Conservation (phyloP, 305 asterid genomes). For the Rubia peregrina region DNA sequence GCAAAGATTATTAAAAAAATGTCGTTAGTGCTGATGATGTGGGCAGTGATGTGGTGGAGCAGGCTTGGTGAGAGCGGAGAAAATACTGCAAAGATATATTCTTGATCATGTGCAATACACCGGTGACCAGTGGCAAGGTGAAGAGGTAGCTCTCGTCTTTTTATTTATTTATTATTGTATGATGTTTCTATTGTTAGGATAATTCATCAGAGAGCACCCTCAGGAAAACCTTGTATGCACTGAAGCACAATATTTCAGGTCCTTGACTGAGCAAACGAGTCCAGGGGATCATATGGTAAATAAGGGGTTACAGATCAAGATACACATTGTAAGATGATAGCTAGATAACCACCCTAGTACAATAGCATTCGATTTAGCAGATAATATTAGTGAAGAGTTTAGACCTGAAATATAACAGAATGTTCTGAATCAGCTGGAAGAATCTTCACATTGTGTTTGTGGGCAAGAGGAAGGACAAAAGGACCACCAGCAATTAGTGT, state of each 20-base stretch:
- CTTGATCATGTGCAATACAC: no score
- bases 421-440: conserved; percentile 99
- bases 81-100: no score
- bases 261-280: conserved; percentile 10
- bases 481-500: conserved; percentile 97
- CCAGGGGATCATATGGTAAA: background rate
- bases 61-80: no score
- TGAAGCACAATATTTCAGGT: conserved; percentile 29
- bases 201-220: conserved; percentile 88
- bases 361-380: background rate
- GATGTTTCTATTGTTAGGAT: conserved; percentile 20
- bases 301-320: background rate
- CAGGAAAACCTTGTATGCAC: conserved; percentile 99
- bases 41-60: no score
- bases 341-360: background rate
- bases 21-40: no score
- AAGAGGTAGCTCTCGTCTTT: no score
- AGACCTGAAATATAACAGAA: conserved; percentile 96
- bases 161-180: no score
- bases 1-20: no score
- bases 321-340: background rate
- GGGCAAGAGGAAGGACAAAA: conserved; percentile 95
- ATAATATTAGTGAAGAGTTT: background rate
- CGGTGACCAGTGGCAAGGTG: no score
- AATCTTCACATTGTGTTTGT: conserved; percentile 89